Conservation (phyloP, 139 green algal genomes). For the Chlamydomonas sp. region DNA sequence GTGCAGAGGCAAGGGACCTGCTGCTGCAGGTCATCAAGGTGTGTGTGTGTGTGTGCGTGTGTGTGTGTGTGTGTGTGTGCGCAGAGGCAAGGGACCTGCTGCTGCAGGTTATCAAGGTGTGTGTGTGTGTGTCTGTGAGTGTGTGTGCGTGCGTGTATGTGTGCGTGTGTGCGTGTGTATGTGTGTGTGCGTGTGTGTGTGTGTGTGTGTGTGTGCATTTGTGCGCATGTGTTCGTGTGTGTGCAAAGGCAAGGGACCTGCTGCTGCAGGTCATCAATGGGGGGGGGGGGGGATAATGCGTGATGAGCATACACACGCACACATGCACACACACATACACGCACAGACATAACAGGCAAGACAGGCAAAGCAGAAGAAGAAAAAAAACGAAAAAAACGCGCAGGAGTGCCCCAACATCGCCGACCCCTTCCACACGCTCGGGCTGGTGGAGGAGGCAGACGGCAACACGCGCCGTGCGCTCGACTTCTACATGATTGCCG, state of each 20-base stretch:
- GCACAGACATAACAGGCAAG: no score
- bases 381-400: no score
- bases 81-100: constrained; percentile 61
- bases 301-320: constrained; percentile 1
- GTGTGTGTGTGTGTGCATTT: constrained; percentile 2
- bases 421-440: constrained; percentile 82
- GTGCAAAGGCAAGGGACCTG: constrained; percentile 48
- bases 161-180: no score
- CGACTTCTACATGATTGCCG: constrained; percentile 89
- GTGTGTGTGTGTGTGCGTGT: neutral
- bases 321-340: no score
- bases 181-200: neutral
- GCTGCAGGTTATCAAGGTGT: constrained; percentile 35
- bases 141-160: no score
- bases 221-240: neutral
- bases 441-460: constrained; percentile 64
- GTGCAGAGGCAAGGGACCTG: constrained; percentile 24
- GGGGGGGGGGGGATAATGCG: neutral
- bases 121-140: neutral
- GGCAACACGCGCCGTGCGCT: constrained; percentile 50
- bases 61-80: no score
- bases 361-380: no score
- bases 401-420: constrained; percentile 61
- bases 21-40: constrained; percentile 46
- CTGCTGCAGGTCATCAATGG: constrained; percentile 47